Conservation (phyloP, 345 rosid species). For the Rubroshorea leprosula region DNA sequence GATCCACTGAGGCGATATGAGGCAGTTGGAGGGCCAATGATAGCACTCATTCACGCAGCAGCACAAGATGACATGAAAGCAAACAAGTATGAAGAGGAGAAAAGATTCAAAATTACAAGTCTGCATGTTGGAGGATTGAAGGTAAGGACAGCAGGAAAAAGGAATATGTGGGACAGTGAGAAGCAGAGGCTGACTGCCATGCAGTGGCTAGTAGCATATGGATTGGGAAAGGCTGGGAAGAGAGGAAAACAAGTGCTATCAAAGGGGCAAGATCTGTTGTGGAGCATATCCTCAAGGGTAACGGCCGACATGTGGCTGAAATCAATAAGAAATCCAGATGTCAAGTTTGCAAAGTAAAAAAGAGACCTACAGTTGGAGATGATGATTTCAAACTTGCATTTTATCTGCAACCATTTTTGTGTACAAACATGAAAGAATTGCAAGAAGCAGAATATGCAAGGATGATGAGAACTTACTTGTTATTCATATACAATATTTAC, state of each 20-base stretch:
- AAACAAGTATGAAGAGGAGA: constrained; percentile 40
- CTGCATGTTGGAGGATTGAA: constrained; percentile 67
- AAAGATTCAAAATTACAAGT: constrained; percentile 50
- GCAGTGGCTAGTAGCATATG: constrained; percentile 81
- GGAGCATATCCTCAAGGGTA: constrained; percentile 90
- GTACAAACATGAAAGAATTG: no score
- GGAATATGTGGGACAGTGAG: constrained; percentile 54
- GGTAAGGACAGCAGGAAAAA: constrained; percentile 36
- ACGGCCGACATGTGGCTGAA: constrained; percentile 98
- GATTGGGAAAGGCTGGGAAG: constrained; percentile 58
- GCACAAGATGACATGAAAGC: constrained; percentile 19
- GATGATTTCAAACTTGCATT: no score
- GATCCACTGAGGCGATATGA: constrained; percentile 89
- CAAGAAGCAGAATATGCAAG: no score
- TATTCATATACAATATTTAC: no score
- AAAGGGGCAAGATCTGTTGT: constrained; percentile 47
- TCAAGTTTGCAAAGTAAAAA: constrained; percentile 39
- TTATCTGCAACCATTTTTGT: no score
- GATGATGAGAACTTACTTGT: no score
- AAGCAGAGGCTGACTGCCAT: constrained; percentile 72
- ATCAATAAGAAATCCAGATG: constrained; percentile 84
- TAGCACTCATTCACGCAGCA: constrained; percentile 56
- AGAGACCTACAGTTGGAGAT: no score
- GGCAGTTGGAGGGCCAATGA: constrained; percentile 71
- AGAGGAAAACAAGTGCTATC: constrained; percentile 36